These are phyloP conservation scores for Penicillium argentinense DNA, from an alignment of 495 filamentous ascomycete species.

Conservation along the genomic window DNA sequence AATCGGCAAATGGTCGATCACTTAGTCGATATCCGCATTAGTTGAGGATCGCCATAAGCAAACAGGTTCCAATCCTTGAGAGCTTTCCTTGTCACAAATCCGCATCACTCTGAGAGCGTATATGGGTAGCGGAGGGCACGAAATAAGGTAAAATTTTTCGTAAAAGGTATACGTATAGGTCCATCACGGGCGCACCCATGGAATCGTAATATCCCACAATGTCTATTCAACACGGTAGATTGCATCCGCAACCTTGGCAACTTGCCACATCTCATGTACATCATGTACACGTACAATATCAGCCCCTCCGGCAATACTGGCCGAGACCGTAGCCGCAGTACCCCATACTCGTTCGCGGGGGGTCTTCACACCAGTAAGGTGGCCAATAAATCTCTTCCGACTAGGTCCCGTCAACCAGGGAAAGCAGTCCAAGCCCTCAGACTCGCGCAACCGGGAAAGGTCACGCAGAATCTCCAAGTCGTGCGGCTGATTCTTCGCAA, in stretches of 20 bases:
- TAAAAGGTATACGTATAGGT: no score
- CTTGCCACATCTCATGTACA: slow-evolving; percentile 84
- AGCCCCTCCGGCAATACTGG: slow-evolving; percentile 86
- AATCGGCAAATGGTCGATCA: no score
- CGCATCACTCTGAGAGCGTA: no score
- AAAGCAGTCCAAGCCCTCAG: slow-evolving; percentile 64
- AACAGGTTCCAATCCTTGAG: no score
- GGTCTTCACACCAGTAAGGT: slow-evolving; percentile 73
- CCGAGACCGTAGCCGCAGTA: slow-evolving; percentile 84
- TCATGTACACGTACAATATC: slow-evolving; percentile 97
- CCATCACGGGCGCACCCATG: no score
- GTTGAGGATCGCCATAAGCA: no score
- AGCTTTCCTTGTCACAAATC: no score
- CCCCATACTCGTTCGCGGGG: slow-evolving; percentile 72
- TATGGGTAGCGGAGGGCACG: no score
- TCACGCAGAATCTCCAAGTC: slow-evolving; percentile 77
- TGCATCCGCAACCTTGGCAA: slow-evolving; percentile 86
- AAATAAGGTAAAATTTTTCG: no score
- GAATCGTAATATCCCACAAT: no score
- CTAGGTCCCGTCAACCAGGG: slow-evolving; percentile 92
- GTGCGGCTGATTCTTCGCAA: slow-evolving; percentile 78
- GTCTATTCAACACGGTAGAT: slow-evolving; percentile 65
- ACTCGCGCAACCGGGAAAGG: slow-evolving; percentile 60
- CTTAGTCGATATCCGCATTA: no score
- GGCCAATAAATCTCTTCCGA: slow-evolving; percentile 86